These are phyloP conservation scores for Alopecurus myosuroides DNA, from an alignment of 176 grass and related monocot species.

Conservation along the genomic window DNA sequence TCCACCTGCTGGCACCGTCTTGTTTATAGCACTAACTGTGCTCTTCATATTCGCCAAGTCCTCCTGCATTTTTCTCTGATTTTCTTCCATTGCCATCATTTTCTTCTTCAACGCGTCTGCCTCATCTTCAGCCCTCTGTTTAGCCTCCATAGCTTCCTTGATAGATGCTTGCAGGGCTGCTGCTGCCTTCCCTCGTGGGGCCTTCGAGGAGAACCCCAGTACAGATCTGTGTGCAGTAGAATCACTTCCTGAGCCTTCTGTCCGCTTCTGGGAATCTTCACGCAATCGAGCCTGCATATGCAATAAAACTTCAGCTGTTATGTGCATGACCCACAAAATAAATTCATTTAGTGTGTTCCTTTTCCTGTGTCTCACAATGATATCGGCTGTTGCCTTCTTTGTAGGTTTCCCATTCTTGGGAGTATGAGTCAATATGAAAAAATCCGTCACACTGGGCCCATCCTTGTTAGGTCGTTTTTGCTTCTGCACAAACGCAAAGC, in stretches of 20 bases:
- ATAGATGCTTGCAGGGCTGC: conserved; percentile 23
- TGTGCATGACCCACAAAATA: background rate
- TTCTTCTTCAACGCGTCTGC: conserved; percentile 38
- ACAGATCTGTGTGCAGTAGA: background rate
- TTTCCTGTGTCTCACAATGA: conserved; percentile 43
- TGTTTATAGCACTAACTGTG: conserved; percentile 7
- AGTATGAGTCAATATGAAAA: conserved; percentile 55
- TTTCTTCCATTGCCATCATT: conserved; percentile 50
- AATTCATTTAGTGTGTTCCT: background rate
- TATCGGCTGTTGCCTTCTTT: conserved; percentile 36
- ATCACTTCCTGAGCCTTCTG: conserved; percentile 15
- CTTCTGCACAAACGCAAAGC: conserved; percentile 29
- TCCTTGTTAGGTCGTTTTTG: conserved; percentile 43
- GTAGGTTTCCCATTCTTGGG: conserved; percentile 44
- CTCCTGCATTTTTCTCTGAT: conserved; percentile 38
- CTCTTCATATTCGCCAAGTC: conserved; percentile 30
- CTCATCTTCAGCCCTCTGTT: conserved; percentile 44
- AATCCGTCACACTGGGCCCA: conserved; percentile 31
- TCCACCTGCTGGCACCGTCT: background rate
- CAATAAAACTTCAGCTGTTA: conserved; percentile 10
- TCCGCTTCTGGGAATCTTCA: conserved; percentile 11
- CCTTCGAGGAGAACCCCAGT: conserved; percentile 6
- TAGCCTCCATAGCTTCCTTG: conserved; percentile 45
- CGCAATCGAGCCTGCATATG: conserved; percentile 26
- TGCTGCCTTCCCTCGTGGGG: background rate